Percentiles rank a stretch among this genome's conserved stretches.
phyloP scores from a whole-genome alignment of 2,329 filamentous ascomycete genomes.

The Xylaria polymorpha region DNA sequence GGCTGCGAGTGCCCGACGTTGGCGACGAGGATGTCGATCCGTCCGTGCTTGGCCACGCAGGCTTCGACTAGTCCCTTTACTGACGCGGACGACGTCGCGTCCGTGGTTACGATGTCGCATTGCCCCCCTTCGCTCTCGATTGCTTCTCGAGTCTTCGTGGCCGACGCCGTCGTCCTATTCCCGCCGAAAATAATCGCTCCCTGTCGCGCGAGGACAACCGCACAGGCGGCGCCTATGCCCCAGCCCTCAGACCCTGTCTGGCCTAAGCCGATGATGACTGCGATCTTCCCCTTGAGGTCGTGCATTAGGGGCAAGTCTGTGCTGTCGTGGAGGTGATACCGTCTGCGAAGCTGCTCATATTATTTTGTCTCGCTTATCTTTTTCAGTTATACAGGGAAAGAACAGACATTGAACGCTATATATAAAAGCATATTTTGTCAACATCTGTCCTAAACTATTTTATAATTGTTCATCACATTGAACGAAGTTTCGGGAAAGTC shows the following conservation, averaged over 20 bases:
- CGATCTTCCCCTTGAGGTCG: conserved; percentile 26
- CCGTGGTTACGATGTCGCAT: conserved; percentile 26
- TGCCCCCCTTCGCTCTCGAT: conserved; percentile 29
- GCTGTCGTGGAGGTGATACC: background rate
- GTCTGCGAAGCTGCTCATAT: background rate
- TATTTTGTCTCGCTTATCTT: background rate
- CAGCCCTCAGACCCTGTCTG: conserved; percentile 24
- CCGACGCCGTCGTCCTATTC: conserved; percentile 22
- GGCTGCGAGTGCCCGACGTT: conserved; percentile 32
- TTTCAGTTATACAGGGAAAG: background rate
- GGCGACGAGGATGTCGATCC: conserved; percentile 32
- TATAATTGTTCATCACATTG: background rate
- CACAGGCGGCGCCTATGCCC: conserved; percentile 33
- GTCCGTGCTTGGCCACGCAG: conserved; percentile 24
- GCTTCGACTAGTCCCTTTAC: conserved; percentile 24
- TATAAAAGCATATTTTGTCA: background rate
- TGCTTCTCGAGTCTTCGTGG: conserved; percentile 19
- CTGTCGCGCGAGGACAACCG: conserved; percentile 29
- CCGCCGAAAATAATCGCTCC: conserved; percentile 31
- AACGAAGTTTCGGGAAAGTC: conserved; percentile 11
- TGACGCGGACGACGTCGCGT: conserved; percentile 31
- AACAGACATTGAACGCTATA: background rate
- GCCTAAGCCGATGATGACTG: conserved; percentile 29
- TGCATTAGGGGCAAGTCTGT: conserved; percentile 10
- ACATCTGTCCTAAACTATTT: background rate